Base-by-base conservation (phyloP, 2,329 filamentous ascomycete genomes). In the Sclerotinia minor region DNA sequence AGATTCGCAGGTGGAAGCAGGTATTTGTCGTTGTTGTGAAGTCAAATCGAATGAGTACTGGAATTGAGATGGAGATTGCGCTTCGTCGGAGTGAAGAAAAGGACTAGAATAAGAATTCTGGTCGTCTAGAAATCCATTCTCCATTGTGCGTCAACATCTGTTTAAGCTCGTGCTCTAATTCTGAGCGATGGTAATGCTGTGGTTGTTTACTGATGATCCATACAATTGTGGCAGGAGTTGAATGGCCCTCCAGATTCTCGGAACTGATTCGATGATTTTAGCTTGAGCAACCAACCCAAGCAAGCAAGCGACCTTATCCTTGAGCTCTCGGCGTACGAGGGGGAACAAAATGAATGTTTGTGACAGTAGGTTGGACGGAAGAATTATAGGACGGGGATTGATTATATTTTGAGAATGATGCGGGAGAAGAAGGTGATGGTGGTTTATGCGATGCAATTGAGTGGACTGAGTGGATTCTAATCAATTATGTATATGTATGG, bases 21-120 rank as follows among this genome's bases (percentile, higher is more conserved):
- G 41, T 61, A 53, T 67, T 29, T 67, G 65, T 21, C 41, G 67
- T 26, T 71, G 68, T 50, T 69, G 72, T 35, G 69, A 71, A 50
- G 66, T 69, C 49, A 69, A 69, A n/a, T 73, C 70, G 19, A 69
- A 70, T 6, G 71, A 67, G 50, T 61, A 67, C 54, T 60, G 63
- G 32, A 32, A 61, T 41, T 61, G 45, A 29, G 32, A 61, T 60
- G 44, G 35, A 17, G 45, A 61, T 60, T 61, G 65, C 24, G 57
- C 55, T 45, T 47, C 58, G n/a, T 47, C 58, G n/a, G 64, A 69
- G 35, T 52, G 67, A 52, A 69, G 65, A 49, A 67, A 50, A 29
- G 69, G 72, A 70, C 73, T 72, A 70, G 74, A 72, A 69, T 75
- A 75, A 69, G 75, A 76, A 67, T 77, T 76, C 72, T 76, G 75